Percentiles rank a stretch among this genome's conserved stretches.
Evolutionary conservation across 306 rosid species (phyloP).

Genomic region (Casuarina cunninghamiana): DNA sequence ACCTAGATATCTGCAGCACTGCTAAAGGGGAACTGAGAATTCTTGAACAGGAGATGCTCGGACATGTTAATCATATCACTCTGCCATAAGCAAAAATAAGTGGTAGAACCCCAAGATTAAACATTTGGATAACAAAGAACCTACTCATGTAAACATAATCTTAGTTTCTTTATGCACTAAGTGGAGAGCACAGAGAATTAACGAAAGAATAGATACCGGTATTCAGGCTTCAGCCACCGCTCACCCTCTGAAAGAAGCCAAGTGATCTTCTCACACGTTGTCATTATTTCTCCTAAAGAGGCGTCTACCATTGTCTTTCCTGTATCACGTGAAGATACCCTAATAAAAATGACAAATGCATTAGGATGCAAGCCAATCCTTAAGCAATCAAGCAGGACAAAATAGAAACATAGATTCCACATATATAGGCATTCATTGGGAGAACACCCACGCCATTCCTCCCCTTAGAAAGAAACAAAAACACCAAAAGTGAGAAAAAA

Average conservation of each 20-base stretch:
- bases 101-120: neutral
- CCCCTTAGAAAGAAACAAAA: neutral
- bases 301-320: constrained; percentile 97
- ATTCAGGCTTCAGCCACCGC: constrained; percentile 86
- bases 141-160: constrained; percentile 2
- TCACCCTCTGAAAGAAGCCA: constrained; percentile 98
- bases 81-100: constrained; percentile 22
- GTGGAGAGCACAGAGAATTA: constrained; percentile 17
- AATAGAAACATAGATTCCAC: neutral
- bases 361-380: constrained; percentile 20
- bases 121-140: neutral
- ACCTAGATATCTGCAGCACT: neutral
- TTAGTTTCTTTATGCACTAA: constrained; percentile 7
- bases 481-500: constrained; percentile 14
- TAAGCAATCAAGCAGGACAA: constrained; percentile 5
- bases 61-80: constrained; percentile 6
- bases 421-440: neutral
- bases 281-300: constrained; percentile 89
- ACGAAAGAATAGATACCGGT: constrained; percentile 50
- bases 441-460: no score
- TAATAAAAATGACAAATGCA: constrained; percentile 35
- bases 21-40: neutral
- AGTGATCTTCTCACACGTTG: constrained; percentile 93
- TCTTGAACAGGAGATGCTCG: constrained; percentile 3
- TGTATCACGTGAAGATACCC: constrained; percentile 89